A percentile compares a stretch with the other conserved stretches of the same genome.
phyloP scores from a whole-genome alignment of 73 alveolate species.

The Breviolum minutum region DNA sequence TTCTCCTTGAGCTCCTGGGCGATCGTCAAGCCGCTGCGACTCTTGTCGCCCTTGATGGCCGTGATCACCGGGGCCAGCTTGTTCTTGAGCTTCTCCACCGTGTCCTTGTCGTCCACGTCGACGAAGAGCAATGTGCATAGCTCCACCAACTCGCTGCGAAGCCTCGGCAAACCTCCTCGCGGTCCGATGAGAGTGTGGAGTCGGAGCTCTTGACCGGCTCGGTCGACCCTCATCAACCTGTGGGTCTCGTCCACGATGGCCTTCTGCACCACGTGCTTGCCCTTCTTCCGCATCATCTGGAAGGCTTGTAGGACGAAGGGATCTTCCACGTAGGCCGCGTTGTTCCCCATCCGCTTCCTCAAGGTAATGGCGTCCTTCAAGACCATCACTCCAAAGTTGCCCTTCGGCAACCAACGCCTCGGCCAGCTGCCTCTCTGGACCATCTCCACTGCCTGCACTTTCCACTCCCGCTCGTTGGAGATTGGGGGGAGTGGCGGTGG shows the following conservation, averaged over 20 bases:
- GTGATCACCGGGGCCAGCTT: background rate
- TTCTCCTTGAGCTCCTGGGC: background rate
- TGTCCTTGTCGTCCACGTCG: background rate
- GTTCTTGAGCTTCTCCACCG: background rate
- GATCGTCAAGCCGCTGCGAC: background rate
- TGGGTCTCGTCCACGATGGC: background rate
- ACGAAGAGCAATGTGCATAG: background rate
- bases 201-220: background rate
- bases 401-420: background rate
- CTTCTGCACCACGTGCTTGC: background rate
- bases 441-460: background rate
- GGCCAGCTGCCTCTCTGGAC: background rate
- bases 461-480: background rate
- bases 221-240: background rate
- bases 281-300: background rate
- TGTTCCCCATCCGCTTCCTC: background rate
- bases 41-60: too few relatives aligned
- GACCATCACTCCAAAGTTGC: too few relatives aligned
- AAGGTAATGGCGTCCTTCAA: background rate
- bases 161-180: background rate
- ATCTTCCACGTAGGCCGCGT: background rate
- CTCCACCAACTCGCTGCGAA: background rate
- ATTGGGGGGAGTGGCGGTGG: slow-evolving; percentile 4
- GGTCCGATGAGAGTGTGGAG: background rate
- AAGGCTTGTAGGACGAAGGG: background rate